Evolutionary conservation across 202 grass and related monocot genomes (phyloP), one percentile per base, ranked within the genome.

Genomic region (Schoenoplectus triqueter): DNA sequence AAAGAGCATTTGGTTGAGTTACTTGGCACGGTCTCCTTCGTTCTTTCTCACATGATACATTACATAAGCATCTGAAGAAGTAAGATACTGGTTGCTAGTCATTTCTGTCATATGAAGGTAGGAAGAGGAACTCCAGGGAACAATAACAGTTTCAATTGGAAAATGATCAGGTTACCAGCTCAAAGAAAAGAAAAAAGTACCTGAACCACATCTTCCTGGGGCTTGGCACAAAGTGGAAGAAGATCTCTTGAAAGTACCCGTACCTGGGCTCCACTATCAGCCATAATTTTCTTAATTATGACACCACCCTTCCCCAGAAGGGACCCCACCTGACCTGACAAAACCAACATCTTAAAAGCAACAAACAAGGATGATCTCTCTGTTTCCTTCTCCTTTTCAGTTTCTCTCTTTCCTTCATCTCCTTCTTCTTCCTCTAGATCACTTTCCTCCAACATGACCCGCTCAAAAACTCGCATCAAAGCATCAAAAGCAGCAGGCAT

Each of bases 141-240:
- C 7, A 50, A 52, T 17, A 59, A 56, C 7, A 22, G 10, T 75
- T 46, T 46, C 8, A 44, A 51, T 86, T 52, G 55, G 81, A 87
- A 56, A 63, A 21, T 86, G 20, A 69, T 45, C 22, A 48, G 47
- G 44, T 51, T n/a, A 84, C n/a, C 7, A 41, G 22, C 54, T 42
- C 6, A 2, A 90, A 79, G 80, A 42, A 41, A 78, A 82, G 76
- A 86, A 79, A 87, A 56, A 7, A 64, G 67, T 89, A 94, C 96
- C 91, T 99, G 96, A 65, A 94, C 89, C 71, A 95, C 86, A 86
- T 91, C 92, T 71, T 99, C 96, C 59, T 90, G 86, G 19, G 74
- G 70, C 68, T 90, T 88, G 39, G 90, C 93, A 87, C 93, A 99
- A 55, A 84, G 52, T 3, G 93, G 96, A 86, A 99, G 91, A 3